These are phyloP conservation scores for Umbelopsis sp. DNA, from an alignment of 192 early-diverging fungal species.

Conservation along the genomic window DNA sequence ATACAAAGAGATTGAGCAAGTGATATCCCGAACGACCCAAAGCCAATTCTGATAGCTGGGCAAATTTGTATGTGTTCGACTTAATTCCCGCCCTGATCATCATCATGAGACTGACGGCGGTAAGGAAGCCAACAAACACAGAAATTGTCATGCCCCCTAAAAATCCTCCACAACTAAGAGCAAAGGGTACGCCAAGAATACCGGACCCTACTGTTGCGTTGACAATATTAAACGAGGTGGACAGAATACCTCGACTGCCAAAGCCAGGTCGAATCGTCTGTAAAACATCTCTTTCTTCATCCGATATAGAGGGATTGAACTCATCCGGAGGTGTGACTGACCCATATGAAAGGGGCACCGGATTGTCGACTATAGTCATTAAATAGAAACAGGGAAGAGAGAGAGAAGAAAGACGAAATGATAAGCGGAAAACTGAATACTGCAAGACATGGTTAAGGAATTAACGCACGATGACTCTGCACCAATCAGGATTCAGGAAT, in stretches of 20 bases:
- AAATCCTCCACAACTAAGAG: conserved; percentile 65
- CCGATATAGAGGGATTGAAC: background rate
- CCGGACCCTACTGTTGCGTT: conserved; percentile 73
- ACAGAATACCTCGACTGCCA: conserved; percentile 37
- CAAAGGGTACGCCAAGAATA: conserved; percentile 68
- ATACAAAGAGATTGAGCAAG: conserved; percentile 55
- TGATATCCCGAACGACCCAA: conserved; percentile 57
- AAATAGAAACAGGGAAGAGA: conserved; percentile 16
- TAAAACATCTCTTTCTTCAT: conserved; percentile 23
- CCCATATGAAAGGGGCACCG: background rate
- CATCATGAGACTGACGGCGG: conserved; percentile 51
- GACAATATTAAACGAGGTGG: conserved; percentile 63
- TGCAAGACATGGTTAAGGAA: background rate
- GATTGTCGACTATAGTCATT: background rate
- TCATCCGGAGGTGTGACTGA: background rate
- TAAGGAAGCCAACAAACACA: conserved; percentile 49
- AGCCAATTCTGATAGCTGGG: conserved; percentile 50
- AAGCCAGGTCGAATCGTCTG: conserved; percentile 39
- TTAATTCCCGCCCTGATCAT: conserved; percentile 58
- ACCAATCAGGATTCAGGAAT: conserved; percentile 2
- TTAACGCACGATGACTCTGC: conserved; percentile 16
- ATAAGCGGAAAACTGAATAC: background rate
- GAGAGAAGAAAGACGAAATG: conserved; percentile 16
- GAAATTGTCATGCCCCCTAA: conserved; percentile 53
- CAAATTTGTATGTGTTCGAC: conserved; percentile 55